Evolutionary conservation across 2,329 filamentous ascomycete species (phyloP).

Genomic region (Canariomyces notabilis): DNA sequence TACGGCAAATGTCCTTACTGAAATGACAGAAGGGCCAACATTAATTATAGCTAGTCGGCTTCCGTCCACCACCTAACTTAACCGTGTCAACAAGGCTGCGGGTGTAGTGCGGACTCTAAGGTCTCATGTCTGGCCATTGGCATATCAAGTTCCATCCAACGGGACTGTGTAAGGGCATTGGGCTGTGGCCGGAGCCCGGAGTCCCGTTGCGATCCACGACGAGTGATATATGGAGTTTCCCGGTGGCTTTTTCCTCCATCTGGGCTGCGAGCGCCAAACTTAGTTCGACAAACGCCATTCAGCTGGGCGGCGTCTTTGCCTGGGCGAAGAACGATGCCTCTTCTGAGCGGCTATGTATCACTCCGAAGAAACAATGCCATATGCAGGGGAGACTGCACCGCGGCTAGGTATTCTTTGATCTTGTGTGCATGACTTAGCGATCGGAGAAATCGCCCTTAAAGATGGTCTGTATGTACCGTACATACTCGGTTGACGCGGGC

Average conservation of each 20-base stretch:
- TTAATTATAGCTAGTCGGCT: too few relatives aligned
- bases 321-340: not conserved
- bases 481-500: too few relatives aligned
- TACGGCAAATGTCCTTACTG: too few relatives aligned
- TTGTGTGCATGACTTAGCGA: conserved; percentile 5
- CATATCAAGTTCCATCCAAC: not conserved
- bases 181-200: conserved; percentile 1
- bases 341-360: not conserved
- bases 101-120: too few relatives aligned
- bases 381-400: not conserved
- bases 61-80: too few relatives aligned
- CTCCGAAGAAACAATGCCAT: not conserved
- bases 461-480: too few relatives aligned
- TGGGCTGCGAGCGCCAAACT: not conserved
- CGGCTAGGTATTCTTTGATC: not conserved
- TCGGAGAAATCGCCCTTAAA: too few relatives aligned
- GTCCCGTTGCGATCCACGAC: conserved; percentile 5
- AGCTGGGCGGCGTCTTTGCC: not conserved
- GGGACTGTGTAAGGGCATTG: not conserved
- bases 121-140: too few relatives aligned
- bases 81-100: too few relatives aligned
- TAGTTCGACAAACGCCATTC: not conserved
- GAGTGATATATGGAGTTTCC: conserved; percentile 1
- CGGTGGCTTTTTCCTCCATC: conserved; percentile 1
- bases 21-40: too few relatives aligned